phyloP scores from a whole-genome alignment of 495 filamentous ascomycete species.

The Penicillium parvum region DNA sequence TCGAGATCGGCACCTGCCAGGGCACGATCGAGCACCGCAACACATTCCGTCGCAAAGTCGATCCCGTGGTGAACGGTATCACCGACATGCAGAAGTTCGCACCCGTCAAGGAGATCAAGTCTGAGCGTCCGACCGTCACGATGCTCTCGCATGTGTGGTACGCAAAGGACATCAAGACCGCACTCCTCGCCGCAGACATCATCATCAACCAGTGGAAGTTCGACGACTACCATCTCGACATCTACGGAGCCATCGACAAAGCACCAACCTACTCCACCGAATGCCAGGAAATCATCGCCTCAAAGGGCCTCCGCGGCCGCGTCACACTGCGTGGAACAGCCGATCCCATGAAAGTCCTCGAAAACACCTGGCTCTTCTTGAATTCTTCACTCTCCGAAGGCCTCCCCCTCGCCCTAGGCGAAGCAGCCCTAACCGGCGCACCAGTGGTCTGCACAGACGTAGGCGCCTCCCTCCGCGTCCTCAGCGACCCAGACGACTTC shows the following conservation, averaged over 20 bases:
- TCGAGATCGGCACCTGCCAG: slow-evolving; percentile 59
- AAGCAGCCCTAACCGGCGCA: slow-evolving; percentile 59
- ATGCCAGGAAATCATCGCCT: slow-evolving; percentile 58
- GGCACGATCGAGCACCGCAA: slow-evolving; percentile 56
- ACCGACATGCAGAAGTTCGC: slow-evolving; percentile 61
- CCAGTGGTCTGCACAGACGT: slow-evolving; percentile 64
- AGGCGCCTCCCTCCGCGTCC: slow-evolving; percentile 57
- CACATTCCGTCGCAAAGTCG: slow-evolving; percentile 57
- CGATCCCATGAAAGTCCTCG: slow-evolving; percentile 53
- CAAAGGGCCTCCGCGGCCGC: slow-evolving; percentile 50
- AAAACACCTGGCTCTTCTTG: slow-evolving; percentile 62
- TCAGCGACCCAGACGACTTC: slow-evolving; percentile 57
- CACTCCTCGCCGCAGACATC: slow-evolving; percentile 58
- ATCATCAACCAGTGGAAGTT: slow-evolving; percentile 66
- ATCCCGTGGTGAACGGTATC: slow-evolving; percentile 66
- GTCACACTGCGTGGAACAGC: slow-evolving; percentile 54
- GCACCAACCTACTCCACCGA: slow-evolving; percentile 57
- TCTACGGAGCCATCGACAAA: slow-evolving; percentile 60
- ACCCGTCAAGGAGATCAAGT: slow-evolving; percentile 54
- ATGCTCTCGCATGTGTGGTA: slow-evolving; percentile 65
- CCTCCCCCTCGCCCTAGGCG: slow-evolving; percentile 60
- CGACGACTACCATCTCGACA: slow-evolving; percentile 57
- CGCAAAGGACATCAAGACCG: slow-evolving; percentile 63
- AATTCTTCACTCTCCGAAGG: slow-evolving; percentile 66
- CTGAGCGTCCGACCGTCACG: slow-evolving; percentile 54